phyloP scores from a whole-genome alignment of 2,329 filamentous ascomycete species.

The Capronia americana region DNA sequence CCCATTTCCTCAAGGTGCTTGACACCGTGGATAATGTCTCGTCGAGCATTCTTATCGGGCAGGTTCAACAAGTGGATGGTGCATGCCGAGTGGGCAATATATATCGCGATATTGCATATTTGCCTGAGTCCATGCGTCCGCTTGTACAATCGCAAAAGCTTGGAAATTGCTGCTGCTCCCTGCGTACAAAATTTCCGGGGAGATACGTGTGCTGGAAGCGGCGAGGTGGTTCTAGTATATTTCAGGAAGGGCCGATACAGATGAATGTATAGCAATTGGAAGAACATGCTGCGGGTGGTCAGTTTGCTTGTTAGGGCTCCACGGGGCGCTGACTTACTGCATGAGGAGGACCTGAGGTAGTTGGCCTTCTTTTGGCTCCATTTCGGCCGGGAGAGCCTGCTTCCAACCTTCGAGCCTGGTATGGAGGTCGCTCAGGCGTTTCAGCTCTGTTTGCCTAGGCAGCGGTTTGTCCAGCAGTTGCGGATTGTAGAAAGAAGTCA shows the following conservation, averaged over 20 bases:
- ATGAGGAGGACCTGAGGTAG: slow-evolving; percentile 80
- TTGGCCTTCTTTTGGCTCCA: slow-evolving; percentile 88
- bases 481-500: slow-evolving; percentile 91
- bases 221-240: slow-evolving; percentile 80
- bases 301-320: neutral
- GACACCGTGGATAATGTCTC: slow-evolving; percentile 88
- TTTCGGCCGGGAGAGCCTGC: slow-evolving; percentile 78
- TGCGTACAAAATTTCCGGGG: slow-evolving; percentile 90
- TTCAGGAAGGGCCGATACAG: slow-evolving; percentile 94
- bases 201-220: slow-evolving; percentile 83
- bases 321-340: slow-evolving; percentile 71
- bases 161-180: slow-evolving; percentile 87
- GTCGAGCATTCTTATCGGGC: slow-evolving; percentile 85
- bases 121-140: slow-evolving; percentile 88
- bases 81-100: slow-evolving; percentile 92
- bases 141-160: slow-evolving; percentile 92
- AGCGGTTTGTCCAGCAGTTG: slow-evolving; percentile 64
- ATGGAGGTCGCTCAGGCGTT: slow-evolving; percentile 90
- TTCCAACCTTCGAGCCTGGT: slow-evolving; percentile 90
- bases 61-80: slow-evolving; percentile 94
- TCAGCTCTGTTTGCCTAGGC: slow-evolving; percentile 83
- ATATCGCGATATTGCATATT: slow-evolving; percentile 95
- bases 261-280: slow-evolving; percentile 92
- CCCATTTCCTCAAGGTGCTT: slow-evolving; percentile 95
- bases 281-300: slow-evolving; percentile 80